phyloP scores from a whole-genome alignment of 352 stramenopile genomes.

The Thraustochytrium sp. region DNA sequence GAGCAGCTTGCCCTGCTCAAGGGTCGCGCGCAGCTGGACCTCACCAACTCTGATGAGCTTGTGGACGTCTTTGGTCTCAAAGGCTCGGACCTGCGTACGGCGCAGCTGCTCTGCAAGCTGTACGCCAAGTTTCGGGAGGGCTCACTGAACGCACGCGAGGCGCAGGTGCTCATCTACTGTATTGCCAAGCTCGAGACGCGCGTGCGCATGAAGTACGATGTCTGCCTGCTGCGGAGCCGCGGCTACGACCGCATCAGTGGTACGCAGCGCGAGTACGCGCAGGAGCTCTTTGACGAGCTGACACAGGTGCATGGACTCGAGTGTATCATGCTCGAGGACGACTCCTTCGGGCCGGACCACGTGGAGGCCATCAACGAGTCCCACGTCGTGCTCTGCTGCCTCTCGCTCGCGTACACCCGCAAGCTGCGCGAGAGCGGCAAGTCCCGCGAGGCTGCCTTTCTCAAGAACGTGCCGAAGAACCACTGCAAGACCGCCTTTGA shows the following conservation, averaged over 20 bases:
- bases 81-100: background rate
- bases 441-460: background rate
- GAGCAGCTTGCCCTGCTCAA: background rate
- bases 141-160: background rate
- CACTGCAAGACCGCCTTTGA: background rate
- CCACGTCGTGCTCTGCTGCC: background rate
- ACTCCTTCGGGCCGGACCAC: background rate
- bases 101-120: background rate
- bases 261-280: background rate
- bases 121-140: background rate
- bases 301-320: background rate
- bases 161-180: background rate
- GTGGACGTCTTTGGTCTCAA: background rate
- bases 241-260: background rate
- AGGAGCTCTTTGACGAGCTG: background rate
- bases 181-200: background rate
- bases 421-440: background rate
- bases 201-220: conserved; percentile 6
- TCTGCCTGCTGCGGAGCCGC: background rate
- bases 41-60: no score
- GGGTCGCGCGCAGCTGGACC: background rate
- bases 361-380: background rate
- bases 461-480: background rate
- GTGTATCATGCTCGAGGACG: background rate
- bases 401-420: background rate